Evolutionary conservation across 352 stramenopile species (phyloP), one percentile per base, ranked within the genome.

Genomic region (Globisporangium parvum): DNA sequence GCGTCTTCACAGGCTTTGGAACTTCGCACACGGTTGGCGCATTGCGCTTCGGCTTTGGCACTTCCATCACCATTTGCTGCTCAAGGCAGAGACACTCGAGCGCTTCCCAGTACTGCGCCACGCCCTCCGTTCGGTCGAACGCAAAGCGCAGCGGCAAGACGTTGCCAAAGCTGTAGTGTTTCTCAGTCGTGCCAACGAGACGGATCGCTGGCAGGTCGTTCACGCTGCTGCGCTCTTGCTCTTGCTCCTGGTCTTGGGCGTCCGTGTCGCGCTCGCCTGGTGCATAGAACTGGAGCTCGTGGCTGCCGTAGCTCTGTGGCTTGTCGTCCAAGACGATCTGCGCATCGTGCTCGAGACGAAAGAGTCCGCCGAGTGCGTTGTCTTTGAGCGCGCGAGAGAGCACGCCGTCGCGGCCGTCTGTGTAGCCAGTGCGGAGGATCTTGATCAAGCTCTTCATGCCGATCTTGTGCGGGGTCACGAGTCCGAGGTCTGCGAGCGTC

Each of bases 11-110:
- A 4, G 82, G 82, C 24, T 88, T 75, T 15, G 82, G 82, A 15
- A 90, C 70, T 52, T 77, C 65, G 53, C 77, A 77, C 12, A 91
- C 79, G 0, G 58, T 51, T 14, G 77, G 73, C 18, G 77, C 79
- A 45, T 88, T 85, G 26, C 59, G 70, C 15, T 63, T 63, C 11
- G 77, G 77, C 18, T 73, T 75, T 31, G 66, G 58, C 12, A 91
- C 76, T 60, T 91, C 81, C 76, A 88, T 90, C 18, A 85, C 69
- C 78, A 93, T 86, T 37, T 37, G 31, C 42, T 85, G 63, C 57
- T 94, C 84, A 3, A 92, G 63, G 48, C 80, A 91, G 0, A 92
- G 59, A 41, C 84, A 91, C 53, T 94, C 77, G 0, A 94, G 62
- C 12, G 81, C 73, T 55, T 92, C 80, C 84, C 84, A 94, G 56